Percentiles rank a stretch among this genome's conserved stretches.
phyloP scores from a whole-genome alignment of 2,329 filamentous ascomycete species.

The Colletotrichum salicis region DNA sequence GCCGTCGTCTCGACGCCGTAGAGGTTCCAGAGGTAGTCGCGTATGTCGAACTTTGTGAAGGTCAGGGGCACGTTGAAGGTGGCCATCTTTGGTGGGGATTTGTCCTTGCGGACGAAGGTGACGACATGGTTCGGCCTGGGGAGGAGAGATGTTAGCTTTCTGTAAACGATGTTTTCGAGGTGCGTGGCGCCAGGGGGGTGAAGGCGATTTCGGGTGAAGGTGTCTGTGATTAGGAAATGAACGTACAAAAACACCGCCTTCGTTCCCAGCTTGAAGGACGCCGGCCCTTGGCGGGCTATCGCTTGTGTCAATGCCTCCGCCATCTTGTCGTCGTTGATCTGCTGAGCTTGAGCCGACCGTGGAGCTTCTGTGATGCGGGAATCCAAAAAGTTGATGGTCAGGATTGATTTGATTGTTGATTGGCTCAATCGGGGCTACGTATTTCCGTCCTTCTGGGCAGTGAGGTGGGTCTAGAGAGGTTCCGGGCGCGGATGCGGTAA shows the following conservation, averaged over 20 bases:
- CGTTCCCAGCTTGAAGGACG: slow-evolving; percentile 58
- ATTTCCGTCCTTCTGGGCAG: slow-evolving; percentile 1
- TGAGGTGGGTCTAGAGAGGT: neutral
- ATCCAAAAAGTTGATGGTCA: slow-evolving; percentile 30
- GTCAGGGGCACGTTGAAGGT: slow-evolving; percentile 90
- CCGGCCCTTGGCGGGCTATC: slow-evolving; percentile 51
- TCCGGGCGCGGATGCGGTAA: neutral
- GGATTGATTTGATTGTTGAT: slow-evolving; percentile 17
- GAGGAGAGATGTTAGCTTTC: slow-evolving; percentile 5
- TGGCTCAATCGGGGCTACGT: slow-evolving; percentile 25
- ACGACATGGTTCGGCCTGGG: slow-evolving; percentile 83
- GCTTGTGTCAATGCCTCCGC: slow-evolving; percentile 50
- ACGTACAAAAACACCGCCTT: slow-evolving; percentile 68
- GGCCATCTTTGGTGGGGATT: slow-evolving; percentile 81
- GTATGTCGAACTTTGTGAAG: slow-evolving; percentile 96
- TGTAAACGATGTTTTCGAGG: neutral
- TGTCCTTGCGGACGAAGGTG: slow-evolving; percentile 77
- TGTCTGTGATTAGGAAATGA: neutral
- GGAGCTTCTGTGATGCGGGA: slow-evolving; percentile 5
- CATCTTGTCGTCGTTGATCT: slow-evolving; percentile 45
- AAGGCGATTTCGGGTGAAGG: neutral
- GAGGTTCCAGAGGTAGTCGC: slow-evolving; percentile 90
- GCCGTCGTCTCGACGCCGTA: slow-evolving; percentile 80
- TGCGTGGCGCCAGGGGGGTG: neutral
- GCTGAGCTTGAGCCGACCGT: neutral